Conservation (phyloP, 1,284 basidiomycete genomes). For the Heliocybe sulcata region DNA sequence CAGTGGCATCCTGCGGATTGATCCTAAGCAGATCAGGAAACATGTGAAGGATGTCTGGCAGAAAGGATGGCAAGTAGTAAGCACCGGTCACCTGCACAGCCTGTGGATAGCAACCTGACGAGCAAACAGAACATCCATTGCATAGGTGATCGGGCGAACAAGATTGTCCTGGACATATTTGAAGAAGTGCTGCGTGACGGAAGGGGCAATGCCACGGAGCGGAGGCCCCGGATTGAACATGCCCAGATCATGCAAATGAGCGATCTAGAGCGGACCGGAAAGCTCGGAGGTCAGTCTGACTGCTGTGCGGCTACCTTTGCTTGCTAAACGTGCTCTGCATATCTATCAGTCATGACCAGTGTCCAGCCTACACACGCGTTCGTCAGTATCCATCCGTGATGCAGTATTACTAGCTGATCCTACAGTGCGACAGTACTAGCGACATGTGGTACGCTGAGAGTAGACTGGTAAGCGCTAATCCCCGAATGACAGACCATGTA, state of each 20-base stretch:
- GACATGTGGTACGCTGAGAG: constrained; percentile 90
- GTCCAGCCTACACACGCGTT: constrained; percentile 92
- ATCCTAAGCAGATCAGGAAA: constrained; percentile 42
- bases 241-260: constrained; percentile 75
- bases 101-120: not conserved
- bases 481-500: not conserved
- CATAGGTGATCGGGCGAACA: constrained; percentile 88
- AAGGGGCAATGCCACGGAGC: constrained; percentile 27
- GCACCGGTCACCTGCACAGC: constrained; percentile 18
- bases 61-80: constrained; percentile 66
- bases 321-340: constrained; percentile 1
- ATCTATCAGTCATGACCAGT: constrained; percentile 70
- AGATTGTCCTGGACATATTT: constrained; percentile 74
- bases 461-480: constrained; percentile 48
- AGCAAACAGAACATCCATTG: constrained; percentile 75
- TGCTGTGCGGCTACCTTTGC: not conserved
- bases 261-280: constrained; percentile 66
- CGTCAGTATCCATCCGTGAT: constrained; percentile 17
- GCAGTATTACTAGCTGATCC: not conserved
- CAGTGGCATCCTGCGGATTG: constrained; percentile 60
- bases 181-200: constrained; percentile 36
- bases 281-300: constrained; percentile 55
- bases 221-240: constrained; percentile 82
- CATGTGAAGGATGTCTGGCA: constrained; percentile 61
- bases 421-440: constrained; percentile 47